Evolutionary conservation across 129 eudicot genomes (phyloP).

Genomic region (Cynara cardunculus): DNA sequence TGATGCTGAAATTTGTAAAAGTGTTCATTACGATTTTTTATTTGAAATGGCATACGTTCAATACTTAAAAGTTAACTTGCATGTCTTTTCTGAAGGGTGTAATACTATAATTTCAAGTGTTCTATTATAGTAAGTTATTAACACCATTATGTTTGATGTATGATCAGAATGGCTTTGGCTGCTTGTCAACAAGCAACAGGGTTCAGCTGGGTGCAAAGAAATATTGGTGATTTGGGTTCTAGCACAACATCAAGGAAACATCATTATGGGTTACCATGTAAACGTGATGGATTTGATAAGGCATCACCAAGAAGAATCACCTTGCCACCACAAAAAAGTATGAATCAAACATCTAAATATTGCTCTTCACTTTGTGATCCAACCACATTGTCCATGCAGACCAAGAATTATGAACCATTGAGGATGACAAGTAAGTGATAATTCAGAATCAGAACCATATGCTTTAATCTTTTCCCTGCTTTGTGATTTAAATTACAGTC

Average conservation of each 20-base stretch:
- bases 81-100: background rate
- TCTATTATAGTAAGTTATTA: background rate
- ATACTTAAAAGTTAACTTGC: background rate
- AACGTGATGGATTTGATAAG: conserved; percentile 1
- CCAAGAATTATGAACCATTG: conserved; percentile 16
- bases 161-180: conserved; percentile 40
- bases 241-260: conserved; percentile 13
- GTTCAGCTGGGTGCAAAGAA: conserved; percentile 19
- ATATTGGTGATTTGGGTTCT: conserved; percentile 5
- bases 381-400: conserved; percentile 17
- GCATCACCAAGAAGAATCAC: background rate
- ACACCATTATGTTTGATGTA: conserved; percentile 2
- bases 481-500: background rate
- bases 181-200: conserved; percentile 24
- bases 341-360: background rate
- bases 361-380: conserved; percentile 21
- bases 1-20: background rate
- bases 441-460: background rate
- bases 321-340: conserved; percentile 2
- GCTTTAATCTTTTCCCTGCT: background rate
- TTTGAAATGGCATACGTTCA: too few species aligned
- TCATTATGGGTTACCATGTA: background rate
- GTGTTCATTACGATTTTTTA: background rate
- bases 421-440: conserved; percentile 38
- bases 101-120: background rate